Evolutionary conservation across 2,329 filamentous ascomycete species (phyloP).

Genomic region (Cytospora chrysosperma): DNA sequence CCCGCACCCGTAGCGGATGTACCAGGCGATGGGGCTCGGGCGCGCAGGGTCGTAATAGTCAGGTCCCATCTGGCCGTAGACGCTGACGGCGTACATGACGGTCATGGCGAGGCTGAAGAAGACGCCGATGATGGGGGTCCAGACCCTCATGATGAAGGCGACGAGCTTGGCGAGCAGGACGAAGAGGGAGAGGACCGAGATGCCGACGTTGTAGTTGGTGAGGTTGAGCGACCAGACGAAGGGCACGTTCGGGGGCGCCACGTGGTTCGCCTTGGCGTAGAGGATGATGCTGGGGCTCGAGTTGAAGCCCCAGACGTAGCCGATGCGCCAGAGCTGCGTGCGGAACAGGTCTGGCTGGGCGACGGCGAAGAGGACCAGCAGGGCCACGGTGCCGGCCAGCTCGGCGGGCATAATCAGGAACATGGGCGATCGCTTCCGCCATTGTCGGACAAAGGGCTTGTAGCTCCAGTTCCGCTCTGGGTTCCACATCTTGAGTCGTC

Average conservation of each 20-base stretch:
- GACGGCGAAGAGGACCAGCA: conserved; percentile 70
- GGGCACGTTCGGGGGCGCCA: conserved; percentile 59
- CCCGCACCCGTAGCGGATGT: conserved; percentile 68
- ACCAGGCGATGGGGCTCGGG: conserved; percentile 68
- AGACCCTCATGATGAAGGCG: conserved; percentile 68
- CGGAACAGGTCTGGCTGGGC: conserved; percentile 72
- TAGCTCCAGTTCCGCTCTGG: conserved; percentile 41
- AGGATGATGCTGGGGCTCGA: conserved; percentile 68
- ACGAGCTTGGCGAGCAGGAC: conserved; percentile 70
- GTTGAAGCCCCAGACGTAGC: conserved; percentile 69
- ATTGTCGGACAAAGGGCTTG: conserved; percentile 58
- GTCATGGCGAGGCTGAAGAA: conserved; percentile 57
- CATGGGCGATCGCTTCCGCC: conserved; percentile 57
- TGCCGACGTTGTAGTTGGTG: conserved; percentile 73
- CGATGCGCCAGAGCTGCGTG: conserved; percentile 70
- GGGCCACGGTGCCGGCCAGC: conserved; percentile 61
- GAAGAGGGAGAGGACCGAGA: conserved; percentile 74
- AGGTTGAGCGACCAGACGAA: conserved; percentile 71
- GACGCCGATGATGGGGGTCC: conserved; percentile 63
- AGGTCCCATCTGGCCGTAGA: conserved; percentile 70
- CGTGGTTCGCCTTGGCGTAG: conserved; percentile 72
- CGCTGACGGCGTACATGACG: conserved; percentile 62
- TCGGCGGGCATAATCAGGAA: conserved; percentile 66
- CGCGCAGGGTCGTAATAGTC: conserved; percentile 67
- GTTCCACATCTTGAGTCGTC: conserved; percentile 12